Base-by-base conservation (phyloP, 2,329 filamentous ascomycete species). In the Aspergillus sp. region DNA sequence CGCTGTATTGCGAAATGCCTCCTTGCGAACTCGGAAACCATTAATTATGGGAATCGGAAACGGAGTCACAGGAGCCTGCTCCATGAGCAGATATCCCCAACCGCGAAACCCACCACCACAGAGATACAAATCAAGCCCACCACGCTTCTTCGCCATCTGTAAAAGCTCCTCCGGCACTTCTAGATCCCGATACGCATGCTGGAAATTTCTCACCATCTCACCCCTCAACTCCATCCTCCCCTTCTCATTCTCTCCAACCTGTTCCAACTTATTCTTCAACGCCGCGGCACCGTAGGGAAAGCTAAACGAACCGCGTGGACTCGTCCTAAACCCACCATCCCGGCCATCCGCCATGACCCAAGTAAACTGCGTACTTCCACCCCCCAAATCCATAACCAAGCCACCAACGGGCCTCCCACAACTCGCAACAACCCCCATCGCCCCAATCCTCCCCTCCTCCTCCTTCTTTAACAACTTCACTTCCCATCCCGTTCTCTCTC, bases 61-160 rank as follows among this genome's bases (percentile, higher is more conserved):
- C 0, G 88, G 88, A 46, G 78, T 74, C 39, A 88, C 79, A 5
- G 74, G 68, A 59, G 91, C 86, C 55, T 81, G 79, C 62, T 86
- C 83, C 85, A 95, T 90, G 45, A 95, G 76, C 61, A 95, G 83
- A 66, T 88, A 94, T 5, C 90, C 90, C 75, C 94, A 95, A 13
- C 90, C 90, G 32, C 90, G 77, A 63, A 95, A 95, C 0, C 90
- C 90, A 20, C 90, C 90, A 39, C 90, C 90, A 53, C 87, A 95
- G 49, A 96, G 82, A 64, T 90, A 95, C 7, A 95, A 74, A 30
- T 85, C 81, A 49, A 90, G 74, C 4, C 78, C 78, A 1, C 72
- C 73, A 1, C 72, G 58, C 6, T 65, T 58, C 23, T 70, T 64
- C 12, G 74, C 72, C 17, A 67, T 58, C 10, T 74, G 62, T 1